A percentile compares a stretch with the other conserved stretches of the same genome.
Evolutionary conservation across 805 yeast species (phyloP).

Genomic region (Zygosaccharomyces rouxii): DNA sequence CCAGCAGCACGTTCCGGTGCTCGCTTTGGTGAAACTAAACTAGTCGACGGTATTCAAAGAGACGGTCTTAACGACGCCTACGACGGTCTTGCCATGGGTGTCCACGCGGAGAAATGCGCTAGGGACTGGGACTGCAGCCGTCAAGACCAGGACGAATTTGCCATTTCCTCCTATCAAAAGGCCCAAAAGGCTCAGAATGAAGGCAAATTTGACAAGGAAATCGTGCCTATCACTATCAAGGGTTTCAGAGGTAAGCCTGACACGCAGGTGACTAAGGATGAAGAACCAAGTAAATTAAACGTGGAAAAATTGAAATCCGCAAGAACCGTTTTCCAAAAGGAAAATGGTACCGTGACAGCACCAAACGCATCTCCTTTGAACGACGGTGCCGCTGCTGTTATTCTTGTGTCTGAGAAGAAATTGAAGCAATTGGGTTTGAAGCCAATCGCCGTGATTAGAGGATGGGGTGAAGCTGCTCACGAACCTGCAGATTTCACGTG

Average conservation of each 20-base stretch:
- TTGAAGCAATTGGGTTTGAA: conserved; percentile 78
- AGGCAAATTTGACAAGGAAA: conserved; percentile 80
- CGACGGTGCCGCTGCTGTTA: conserved; percentile 97
- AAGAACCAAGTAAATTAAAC: conserved; percentile 75
- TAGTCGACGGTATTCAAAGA: conserved; percentile 85
- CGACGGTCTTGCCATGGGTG: conserved; percentile 88
- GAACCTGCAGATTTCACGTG: conserved; percentile 93
- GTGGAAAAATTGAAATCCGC: conserved; percentile 74
- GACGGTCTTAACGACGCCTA: conserved; percentile 95
- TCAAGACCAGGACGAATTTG: conserved; percentile 86
- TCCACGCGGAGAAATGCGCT: conserved; percentile 96
- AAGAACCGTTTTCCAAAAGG: conserved; percentile 91
- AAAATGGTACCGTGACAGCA: conserved; percentile 93
- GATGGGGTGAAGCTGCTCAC: conserved; percentile 99
- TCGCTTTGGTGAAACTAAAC: conserved; percentile 74
- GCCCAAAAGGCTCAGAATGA: conserved; percentile 75
- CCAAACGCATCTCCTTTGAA: conserved; percentile 95
- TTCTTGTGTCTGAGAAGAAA: conserved; percentile 80
- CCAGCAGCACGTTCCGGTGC: conserved; percentile 84
- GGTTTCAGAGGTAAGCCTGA: conserved; percentile 92
- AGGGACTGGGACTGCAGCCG: conserved; percentile 70
- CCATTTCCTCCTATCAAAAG: conserved; percentile 77
- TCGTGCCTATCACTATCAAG: conserved; percentile 82
- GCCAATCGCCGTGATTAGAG: conserved; percentile 83
- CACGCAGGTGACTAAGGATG: conserved; percentile 66